Base-by-base conservation (phyloP, 331 rosid species). In the Acacia pycnantha region DNA sequence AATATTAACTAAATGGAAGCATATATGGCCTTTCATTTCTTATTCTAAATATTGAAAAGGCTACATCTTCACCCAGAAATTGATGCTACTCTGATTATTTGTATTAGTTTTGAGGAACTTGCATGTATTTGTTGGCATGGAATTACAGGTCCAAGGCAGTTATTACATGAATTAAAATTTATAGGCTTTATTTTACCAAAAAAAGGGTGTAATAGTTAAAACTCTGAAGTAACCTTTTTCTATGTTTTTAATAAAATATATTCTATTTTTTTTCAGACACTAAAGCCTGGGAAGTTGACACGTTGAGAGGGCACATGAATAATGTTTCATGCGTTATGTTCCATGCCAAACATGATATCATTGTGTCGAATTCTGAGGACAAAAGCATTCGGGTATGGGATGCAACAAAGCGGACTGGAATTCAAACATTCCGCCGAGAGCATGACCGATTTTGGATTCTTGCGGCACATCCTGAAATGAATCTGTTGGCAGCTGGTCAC, bases 371-470 rank as follows among this genome's bases (percentile, higher is more conserved):
- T 88, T 95, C 99, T 24, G 99, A 95, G 90, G 99, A 95, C 84
- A 95, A 90, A 86, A 95, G 98, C 81, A 95, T 93, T 29, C 97
- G 98, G 59, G 97, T 95, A 68, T 95, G 99, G 99, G 99, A 95
- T 86, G 99, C 89, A n/a, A 95, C 98, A 61, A 95, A 92, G 87
- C 87, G 98, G 71, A 90, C 97, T 44, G 98, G 99, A 77, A 83
- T 95, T 61, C 99, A 95, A 87, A 95, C 99, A 24, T 95, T 95
- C 79, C 97, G 99, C 74, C 85, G 97, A 33, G 98, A 95, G 81
- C 99, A 95, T 67, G 99, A 95, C 82, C 91, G 98, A n/a, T 95
- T 95, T 77, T 95, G 99, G 99, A 95, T 95, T 87, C 98, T 95
- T 82, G 85, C 98, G 48, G 86, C 94, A 62, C 99, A 95, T 77